Evolutionary conservation across 208 protist genomes (phyloP), one percentile per base, ranked within the genome.

Genomic region (Novymonas esmeraldas): DNA sequence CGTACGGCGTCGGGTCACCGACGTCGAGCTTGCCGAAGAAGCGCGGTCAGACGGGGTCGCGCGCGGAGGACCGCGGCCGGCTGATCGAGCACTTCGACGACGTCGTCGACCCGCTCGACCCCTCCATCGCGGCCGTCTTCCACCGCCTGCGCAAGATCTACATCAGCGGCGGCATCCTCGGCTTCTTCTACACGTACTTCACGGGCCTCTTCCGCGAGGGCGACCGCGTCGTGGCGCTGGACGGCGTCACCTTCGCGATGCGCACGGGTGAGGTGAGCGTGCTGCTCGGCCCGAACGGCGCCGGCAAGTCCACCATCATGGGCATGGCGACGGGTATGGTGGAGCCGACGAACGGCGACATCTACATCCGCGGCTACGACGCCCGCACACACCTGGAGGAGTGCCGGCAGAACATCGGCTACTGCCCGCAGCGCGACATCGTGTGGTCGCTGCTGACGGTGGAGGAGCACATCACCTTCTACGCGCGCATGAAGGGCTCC

Each of bases 381-480:
- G 73, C 92, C 26, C 33, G 29, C 48, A 65, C 51, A 29, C 52
- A 96, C n/a, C 68, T 94, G 41, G 71, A 70, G 28, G 54, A 85
- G 58, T 87, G 92, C 63, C 82, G 84, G 28, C 67, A 87, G 63
- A 49, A 87, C 44, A 95, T 98, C 54, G 97, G 97, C 33, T 94
- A 98, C 49, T 99, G 97, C 76, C 92, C 96, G 24, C 97, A 99
- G 83, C 68, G 77, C 56, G 88, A 98, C 76, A 91, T 98, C 51
- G 72, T 98, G 11, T 99, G 92, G 90, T 67, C 70, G 24, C 76
- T 84, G 42, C 81, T 98, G 13, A 98, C 95, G 24, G 86, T 92
- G n/a, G 65, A 78, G 22, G 90, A 99, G 69, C 95, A 98, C 78
- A 73, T 99, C 7, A 46, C 64, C 29, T 97, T 98, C 69, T 99